These are phyloP conservation scores for Hordeum pubiflorum DNA, from an alignment of 202 grass and related monocot species.

Conservation along the genomic window DNA sequence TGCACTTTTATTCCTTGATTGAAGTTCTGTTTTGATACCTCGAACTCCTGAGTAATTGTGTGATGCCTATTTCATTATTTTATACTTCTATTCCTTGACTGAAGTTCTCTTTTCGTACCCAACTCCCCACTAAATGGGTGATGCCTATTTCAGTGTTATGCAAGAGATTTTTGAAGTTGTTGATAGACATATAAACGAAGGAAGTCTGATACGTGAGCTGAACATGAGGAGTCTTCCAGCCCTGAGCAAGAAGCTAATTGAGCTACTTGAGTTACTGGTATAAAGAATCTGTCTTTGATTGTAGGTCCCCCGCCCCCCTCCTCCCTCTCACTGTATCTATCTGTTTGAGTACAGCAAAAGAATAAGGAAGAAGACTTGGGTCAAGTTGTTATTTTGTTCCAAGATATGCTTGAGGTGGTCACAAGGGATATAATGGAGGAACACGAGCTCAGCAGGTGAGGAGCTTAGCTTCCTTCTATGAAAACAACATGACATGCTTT, in stretches of 20 bases:
- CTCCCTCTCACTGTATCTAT: slow-evolving; percentile 16
- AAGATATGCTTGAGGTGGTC: slow-evolving; percentile 99
- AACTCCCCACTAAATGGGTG: background rate
- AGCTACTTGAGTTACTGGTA: slow-evolving; percentile 87
- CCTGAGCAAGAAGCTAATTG: slow-evolving; percentile 74
- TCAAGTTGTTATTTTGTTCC: slow-evolving; percentile 89
- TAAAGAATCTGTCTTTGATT: slow-evolving; percentile 23
- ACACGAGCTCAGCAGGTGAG: slow-evolving; percentile 57
- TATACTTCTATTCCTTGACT: slow-evolving; percentile 17
- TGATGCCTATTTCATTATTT: slow-evolving; percentile 47
- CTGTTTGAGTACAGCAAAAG: slow-evolving; percentile 51
- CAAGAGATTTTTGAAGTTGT: slow-evolving; percentile 54
- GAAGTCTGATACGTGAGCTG: slow-evolving; percentile 42
- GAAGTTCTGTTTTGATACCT: background rate
- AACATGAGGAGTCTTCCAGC: slow-evolving; percentile 71
- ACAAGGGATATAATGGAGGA: slow-evolving; percentile 97
- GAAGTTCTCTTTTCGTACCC: background rate
- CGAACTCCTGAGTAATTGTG: background rate
- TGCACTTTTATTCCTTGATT: background rate
- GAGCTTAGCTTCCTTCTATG: slow-evolving; percentile 18
- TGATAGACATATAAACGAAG: slow-evolving; percentile 35
- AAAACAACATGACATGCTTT: background rate
- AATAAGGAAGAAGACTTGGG: slow-evolving; percentile 72
- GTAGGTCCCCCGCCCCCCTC: background rate
- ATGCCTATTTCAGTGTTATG: slow-evolving; percentile 59